phyloP scores from a whole-genome alignment of 2,329 filamentous ascomycete genomes.

The Blumeriella jaapii region DNA sequence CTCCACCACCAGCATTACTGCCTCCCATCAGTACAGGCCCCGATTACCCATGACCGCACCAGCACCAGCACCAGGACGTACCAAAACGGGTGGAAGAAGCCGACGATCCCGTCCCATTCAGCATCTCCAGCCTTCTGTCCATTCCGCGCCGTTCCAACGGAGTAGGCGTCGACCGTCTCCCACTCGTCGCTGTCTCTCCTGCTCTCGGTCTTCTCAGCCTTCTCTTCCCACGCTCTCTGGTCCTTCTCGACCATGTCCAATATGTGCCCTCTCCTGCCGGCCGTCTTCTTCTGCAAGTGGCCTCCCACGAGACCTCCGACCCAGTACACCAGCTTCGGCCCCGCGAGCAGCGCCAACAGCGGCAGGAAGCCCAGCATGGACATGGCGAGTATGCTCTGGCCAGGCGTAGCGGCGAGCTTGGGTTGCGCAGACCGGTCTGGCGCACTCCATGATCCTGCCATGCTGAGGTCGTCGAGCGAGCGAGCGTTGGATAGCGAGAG shows the following conservation, averaged over 20 bases:
- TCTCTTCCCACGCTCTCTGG: constrained; percentile 19
- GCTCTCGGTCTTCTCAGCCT: constrained; percentile 15
- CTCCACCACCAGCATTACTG: constrained; percentile 90
- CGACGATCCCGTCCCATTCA: constrained; percentile 75
- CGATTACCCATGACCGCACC: no score
- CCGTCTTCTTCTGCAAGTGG: constrained; percentile 51
- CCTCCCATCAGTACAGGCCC: not conserved
- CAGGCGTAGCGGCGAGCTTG: constrained; percentile 24
- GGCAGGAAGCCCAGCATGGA: constrained; percentile 26
- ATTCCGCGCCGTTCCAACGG: constrained; percentile 33
- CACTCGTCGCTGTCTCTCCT: constrained; percentile 47
- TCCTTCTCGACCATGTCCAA: constrained; percentile 36
- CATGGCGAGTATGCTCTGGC: constrained; percentile 22
- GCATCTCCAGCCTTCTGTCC: constrained; percentile 33
- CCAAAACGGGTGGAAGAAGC: constrained; percentile 98
- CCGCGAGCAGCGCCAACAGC: constrained; percentile 20
- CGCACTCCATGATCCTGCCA: constrained; percentile 23
- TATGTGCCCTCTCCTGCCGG: constrained; percentile 48
- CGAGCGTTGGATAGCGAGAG: not conserved
- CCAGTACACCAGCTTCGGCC: constrained; percentile 20
- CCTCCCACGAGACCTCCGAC: constrained; percentile 40
- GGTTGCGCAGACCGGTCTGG: constrained; percentile 21
- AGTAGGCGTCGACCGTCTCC: constrained; percentile 55
- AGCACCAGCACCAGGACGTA: constrained; percentile 34
- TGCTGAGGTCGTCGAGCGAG: not conserved